Conservation (phyloP, 2,329 filamentous ascomycete species). For the Bipolaris sorokiniana region DNA sequence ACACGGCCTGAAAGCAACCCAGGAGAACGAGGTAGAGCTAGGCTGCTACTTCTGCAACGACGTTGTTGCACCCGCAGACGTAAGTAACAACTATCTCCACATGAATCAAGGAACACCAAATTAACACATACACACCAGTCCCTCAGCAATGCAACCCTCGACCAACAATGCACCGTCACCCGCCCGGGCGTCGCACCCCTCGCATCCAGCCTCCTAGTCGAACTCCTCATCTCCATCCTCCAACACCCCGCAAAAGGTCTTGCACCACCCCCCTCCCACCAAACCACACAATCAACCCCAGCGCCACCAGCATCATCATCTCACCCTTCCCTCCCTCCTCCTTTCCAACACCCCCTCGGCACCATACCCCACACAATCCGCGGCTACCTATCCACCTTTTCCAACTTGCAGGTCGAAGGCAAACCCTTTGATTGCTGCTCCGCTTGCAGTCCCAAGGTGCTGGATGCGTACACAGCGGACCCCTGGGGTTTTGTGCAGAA, state of each 20-base stretch:
- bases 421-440: constrained; percentile 81
- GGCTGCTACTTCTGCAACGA: constrained; percentile 99
- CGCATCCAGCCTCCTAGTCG: constrained; percentile 87
- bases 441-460: constrained; percentile 74
- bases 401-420: constrained; percentile 74
- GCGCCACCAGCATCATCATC: constrained; percentile 5
- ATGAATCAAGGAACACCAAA: too few relatives aligned
- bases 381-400: constrained; percentile 76
- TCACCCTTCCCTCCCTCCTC: constrained; percentile 40
- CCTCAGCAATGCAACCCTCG: constrained; percentile 90
- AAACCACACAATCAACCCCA: not conserved
- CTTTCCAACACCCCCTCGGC: constrained; percentile 66
- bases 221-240: constrained; percentile 83
- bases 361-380: constrained; percentile 81
- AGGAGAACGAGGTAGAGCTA: constrained; percentile 67
- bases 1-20: constrained; percentile 70
- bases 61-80: constrained; percentile 90
- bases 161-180: constrained; percentile 98
- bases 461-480: constrained; percentile 69
- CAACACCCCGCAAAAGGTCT: constrained; percentile 65
- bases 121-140: constrained; percentile 62
- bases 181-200: constrained; percentile 90
- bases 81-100: constrained; percentile 58
- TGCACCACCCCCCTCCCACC: constrained; percentile 20
- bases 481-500: constrained; percentile 80